phyloP scores from a whole-genome alignment of 768 basidiomycete species.

The Naganishia friedmannii region DNA sequence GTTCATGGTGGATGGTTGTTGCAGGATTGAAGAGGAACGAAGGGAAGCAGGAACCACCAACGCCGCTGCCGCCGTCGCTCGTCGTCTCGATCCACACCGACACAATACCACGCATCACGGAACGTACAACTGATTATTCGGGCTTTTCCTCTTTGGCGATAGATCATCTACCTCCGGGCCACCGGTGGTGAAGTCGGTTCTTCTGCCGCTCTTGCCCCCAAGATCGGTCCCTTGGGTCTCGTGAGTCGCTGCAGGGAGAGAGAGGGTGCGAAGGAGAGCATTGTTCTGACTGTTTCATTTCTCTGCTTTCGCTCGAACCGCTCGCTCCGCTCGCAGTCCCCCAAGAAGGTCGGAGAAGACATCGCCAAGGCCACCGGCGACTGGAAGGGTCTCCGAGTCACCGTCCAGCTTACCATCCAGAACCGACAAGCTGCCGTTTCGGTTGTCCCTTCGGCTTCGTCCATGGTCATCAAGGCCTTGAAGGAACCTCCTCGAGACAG shows the following conservation, averaged over 20 bases:
- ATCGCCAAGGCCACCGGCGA: constrained; percentile 96
- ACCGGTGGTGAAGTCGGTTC: constrained; percentile 99
- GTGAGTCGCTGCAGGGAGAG: constrained; percentile 60
- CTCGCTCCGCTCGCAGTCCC: constrained; percentile 65
- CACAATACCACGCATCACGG: no score
- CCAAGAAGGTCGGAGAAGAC: constrained; percentile 99
- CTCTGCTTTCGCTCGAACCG: no score
- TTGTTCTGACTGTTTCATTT: background rate
- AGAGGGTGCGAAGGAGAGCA: background rate
- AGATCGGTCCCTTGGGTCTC: constrained; percentile 99
- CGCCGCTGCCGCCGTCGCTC: background rate
- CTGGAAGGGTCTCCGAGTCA: constrained; percentile 99
- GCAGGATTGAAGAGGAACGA: background rate
- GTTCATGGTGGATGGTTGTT: background rate
- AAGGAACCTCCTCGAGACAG: constrained; percentile 99
- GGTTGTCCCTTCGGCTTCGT: constrained; percentile 94
- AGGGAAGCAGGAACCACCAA: background rate
- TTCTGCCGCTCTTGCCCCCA: constrained; percentile 95
- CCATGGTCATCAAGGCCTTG: constrained; percentile 94
- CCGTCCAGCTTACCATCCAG: constrained; percentile 98
- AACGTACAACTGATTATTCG: no score
- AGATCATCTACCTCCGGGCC: constrained; percentile 94
- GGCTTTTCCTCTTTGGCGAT: background rate
- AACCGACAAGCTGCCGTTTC: constrained; percentile 97
- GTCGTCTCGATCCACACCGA: constrained; percentile 1